A percentile compares a stretch with the other conserved stretches of the same genome.
Conservation (phyloP, 768 basidiomycete species). For the Rossbeevera mucosa region DNA sequence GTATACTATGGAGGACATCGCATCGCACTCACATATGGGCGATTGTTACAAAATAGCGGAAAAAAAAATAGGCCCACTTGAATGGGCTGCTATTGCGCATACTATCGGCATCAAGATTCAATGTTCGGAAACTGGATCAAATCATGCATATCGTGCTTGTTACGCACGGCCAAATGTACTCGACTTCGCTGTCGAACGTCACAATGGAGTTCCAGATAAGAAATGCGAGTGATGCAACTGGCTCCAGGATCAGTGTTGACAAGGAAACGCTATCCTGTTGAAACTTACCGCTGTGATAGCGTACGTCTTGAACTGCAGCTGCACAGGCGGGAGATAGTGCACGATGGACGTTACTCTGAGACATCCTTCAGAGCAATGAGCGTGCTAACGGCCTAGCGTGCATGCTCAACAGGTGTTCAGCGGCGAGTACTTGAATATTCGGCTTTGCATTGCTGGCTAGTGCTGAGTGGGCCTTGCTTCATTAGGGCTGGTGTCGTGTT, state of each 20-base stretch:
- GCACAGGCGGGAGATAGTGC: background rate
- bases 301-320: background rate
- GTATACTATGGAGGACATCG: background rate
- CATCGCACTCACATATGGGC: slow-evolving; percentile 15
- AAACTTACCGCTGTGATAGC: background rate
- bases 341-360: background rate
- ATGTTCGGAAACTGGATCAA: background rate
- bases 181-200: slow-evolving; percentile 17
- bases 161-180: slow-evolving; percentile 17
- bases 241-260: background rate
- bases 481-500: background rate
- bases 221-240: slow-evolving; percentile 15
- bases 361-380: background rate
- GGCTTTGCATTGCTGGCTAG: background rate
- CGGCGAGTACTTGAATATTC: background rate
- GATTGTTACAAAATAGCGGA: slow-evolving; percentile 17
- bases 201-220: slow-evolving; percentile 11
- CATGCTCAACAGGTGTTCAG: background rate
- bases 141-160: background rate
- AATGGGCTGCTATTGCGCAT: slow-evolving; percentile 19
- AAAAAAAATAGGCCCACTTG: slow-evolving; percentile 30
- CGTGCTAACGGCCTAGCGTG: background rate
- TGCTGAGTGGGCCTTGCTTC: background rate
- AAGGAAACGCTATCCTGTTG: background rate
- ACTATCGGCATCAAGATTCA: slow-evolving; percentile 5